Conservation (phyloP, 176 grass and related monocot species). For the Hsuehochloa calcarea region DNA sequence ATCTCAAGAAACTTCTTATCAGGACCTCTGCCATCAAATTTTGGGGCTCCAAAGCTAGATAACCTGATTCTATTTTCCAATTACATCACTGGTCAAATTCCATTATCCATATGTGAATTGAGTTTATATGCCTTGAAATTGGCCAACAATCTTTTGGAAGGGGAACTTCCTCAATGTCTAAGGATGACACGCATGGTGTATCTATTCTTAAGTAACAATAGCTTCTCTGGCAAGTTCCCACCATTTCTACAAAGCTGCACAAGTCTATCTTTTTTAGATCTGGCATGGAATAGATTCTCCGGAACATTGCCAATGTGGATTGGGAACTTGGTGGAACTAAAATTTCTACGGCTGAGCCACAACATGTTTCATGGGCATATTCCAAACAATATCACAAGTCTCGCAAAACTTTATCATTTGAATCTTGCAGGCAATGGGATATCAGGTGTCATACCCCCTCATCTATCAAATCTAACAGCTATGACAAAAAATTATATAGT, state of each 20-base stretch:
- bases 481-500: too few species aligned
- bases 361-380: constrained; percentile 48
- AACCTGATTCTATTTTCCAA: constrained; percentile 1
- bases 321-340: background rate
- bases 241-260: background rate
- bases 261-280: background rate
- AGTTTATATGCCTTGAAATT: background rate
- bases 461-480: constrained; percentile 1
- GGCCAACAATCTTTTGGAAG: background rate
- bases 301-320: constrained; percentile 41
- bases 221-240: constrained; percentile 24
- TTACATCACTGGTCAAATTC: constrained; percentile 17
- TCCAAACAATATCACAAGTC: background rate
- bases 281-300: constrained; percentile 10
- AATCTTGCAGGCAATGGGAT: constrained; percentile 35
- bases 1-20: too few species aligned
- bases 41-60: background rate
- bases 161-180: background rate
- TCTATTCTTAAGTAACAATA: constrained; percentile 22
- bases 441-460: constrained; percentile 17
- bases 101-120: constrained; percentile 22
- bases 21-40: background rate
- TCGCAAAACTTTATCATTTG: background rate
- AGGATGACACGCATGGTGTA: accelerated
- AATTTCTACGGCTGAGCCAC: constrained; percentile 2